Conservation (phyloP, 257 asterid genomes). For the Phtheirospermum japonicum region DNA sequence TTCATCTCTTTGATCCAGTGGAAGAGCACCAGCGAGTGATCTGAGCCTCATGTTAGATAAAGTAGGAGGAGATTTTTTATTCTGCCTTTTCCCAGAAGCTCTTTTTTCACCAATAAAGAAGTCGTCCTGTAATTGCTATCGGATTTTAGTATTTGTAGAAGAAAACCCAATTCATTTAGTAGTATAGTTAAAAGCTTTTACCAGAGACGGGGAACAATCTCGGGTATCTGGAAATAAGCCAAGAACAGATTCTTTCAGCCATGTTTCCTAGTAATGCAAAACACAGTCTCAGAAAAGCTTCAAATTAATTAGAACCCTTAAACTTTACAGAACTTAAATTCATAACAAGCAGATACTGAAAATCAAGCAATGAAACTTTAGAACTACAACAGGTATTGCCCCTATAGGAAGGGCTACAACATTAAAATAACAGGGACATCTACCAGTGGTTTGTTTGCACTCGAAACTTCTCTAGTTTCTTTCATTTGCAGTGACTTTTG, state of each 20-base stretch:
- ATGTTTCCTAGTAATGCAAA: conserved; percentile 60
- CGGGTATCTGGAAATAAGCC: conserved; percentile 82
- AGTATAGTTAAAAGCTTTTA: conserved; percentile 35
- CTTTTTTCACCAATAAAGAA: conserved; percentile 75
- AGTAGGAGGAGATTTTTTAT: conserved; percentile 52
- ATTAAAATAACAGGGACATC: conserved; percentile 27
- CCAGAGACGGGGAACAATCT: conserved; percentile 84
- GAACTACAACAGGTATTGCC: conserved; percentile 8
- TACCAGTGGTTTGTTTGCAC: conserved; percentile 71
- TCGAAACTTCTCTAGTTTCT: conserved; percentile 54
- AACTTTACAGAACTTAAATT: not conserved
- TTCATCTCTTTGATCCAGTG: conserved; percentile 56
- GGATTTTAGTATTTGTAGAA: conserved; percentile 28
- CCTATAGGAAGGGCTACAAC: conserved; percentile 4
- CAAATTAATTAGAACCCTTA: conserved; percentile 9
- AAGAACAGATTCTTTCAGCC: conserved; percentile 88
- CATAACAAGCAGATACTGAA: conserved; percentile 7
- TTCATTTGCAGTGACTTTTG: conserved; percentile 50
- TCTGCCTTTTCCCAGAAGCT: conserved; percentile 50
- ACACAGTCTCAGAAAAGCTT: conserved; percentile 24
- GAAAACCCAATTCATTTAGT: conserved; percentile 8
- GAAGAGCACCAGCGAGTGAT: conserved; percentile 50
- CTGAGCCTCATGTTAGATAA: conserved; percentile 53
- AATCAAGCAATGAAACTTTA: not conserved
- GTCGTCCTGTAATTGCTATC: conserved; percentile 48